These are phyloP conservation scores for Nitzschia sp. DNA, from an alignment of 108 stramenopile genomes.

Conservation along the genomic window DNA sequence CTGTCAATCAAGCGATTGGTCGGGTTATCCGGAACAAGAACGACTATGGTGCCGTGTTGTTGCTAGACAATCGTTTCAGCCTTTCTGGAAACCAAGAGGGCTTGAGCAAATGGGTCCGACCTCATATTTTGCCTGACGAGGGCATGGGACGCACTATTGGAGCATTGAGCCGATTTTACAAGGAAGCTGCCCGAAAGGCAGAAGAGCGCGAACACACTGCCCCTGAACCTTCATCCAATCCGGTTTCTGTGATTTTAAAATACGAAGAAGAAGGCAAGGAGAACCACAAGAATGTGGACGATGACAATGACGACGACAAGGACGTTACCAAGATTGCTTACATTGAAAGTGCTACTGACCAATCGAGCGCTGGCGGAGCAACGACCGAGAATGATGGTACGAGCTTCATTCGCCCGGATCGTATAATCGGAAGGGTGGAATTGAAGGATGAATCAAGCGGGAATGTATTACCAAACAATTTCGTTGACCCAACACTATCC, in stretches of 20 bases:
- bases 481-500: not conserved
- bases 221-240: conserved; percentile 16
- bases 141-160: conserved; percentile 60
- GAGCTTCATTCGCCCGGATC: conserved; percentile 49
- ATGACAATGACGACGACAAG: conserved; percentile 27
- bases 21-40: conserved; percentile 95
- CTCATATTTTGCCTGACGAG: conserved; percentile 73
- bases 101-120: conserved; percentile 84
- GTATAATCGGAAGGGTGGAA: conserved; percentile 46
- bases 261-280: conserved; percentile 44
- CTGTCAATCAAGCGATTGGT: conserved; percentile 98
- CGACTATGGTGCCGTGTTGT: conserved; percentile 96
- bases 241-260: conserved; percentile 26
- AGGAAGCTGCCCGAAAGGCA: conserved; percentile 53
- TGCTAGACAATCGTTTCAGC: conserved; percentile 93
- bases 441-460: conserved; percentile 14
- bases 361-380: not conserved
- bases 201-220: conserved; percentile 28
- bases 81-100: conserved; percentile 69
- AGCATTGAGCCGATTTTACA: conserved; percentile 64
- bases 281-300: not conserved
- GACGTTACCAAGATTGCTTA: conserved; percentile 59
- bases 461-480: not conserved
- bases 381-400: conserved; percentile 3
- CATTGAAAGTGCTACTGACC: conserved; percentile 24